These are phyloP conservation scores for Paragyromitra xinjiangensis DNA, from an alignment of 495 filamentous ascomycete genomes.

Conservation along the genomic window DNA sequence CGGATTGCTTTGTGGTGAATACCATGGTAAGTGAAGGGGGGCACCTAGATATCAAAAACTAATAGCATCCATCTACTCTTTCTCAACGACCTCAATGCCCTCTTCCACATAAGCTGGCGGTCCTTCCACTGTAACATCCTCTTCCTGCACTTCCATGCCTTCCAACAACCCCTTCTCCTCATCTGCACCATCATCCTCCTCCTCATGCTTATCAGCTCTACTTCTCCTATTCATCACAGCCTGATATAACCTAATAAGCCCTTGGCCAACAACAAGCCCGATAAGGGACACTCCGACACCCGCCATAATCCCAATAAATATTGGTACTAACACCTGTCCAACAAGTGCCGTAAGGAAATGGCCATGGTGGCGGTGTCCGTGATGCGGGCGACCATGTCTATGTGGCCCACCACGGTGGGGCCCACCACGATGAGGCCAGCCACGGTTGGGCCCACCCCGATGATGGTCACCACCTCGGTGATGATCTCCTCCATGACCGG, in stretches of 20 bases:
- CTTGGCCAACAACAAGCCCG: constrained; percentile 36
- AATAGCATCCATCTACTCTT: constrained; percentile 33
- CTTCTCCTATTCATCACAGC: not conserved
- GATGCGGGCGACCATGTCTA: not conserved
- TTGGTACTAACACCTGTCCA: constrained; percentile 34
- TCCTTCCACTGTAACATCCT: constrained; percentile 14
- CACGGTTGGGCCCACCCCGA: not conserved
- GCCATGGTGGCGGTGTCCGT: not conserved
- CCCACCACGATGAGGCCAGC: not conserved
- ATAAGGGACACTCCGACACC: constrained; percentile 33
- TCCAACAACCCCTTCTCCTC: constrained; percentile 42
- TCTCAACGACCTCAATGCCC: constrained; percentile 34
- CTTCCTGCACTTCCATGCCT: constrained; percentile 28
- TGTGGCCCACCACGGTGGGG: constrained; percentile 28
- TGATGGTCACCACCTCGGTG: not conserved
- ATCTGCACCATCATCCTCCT: not conserved
- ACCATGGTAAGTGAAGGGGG: not conserved
- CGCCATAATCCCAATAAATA: constrained; percentile 45
- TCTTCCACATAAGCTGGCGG: constrained; percentile 43
- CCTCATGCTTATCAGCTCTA: not conserved
- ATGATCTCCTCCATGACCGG: not conserved
- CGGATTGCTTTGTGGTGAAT: not conserved
- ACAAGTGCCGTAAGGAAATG: constrained; percentile 12
- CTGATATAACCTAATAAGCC: constrained; percentile 28
- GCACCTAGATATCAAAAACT: not conserved